A percentile compares a stretch with the other conserved stretches of the same genome.
Evolutionary conservation across 441 rosid genomes (phyloP).

Genomic region (Pelargonium myrrhifolium): DNA sequence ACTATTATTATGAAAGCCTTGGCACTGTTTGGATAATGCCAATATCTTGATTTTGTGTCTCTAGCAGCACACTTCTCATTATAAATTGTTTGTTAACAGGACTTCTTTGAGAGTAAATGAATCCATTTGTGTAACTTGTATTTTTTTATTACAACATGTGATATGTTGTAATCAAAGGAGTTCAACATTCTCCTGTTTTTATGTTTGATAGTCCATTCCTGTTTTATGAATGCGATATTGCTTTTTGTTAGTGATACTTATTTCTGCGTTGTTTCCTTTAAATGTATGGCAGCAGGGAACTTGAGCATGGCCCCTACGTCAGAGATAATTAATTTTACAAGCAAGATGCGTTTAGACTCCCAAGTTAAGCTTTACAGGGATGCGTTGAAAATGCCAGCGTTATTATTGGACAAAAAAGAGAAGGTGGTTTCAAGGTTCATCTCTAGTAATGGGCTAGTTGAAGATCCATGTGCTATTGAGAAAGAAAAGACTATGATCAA

Average conservation of each 20-base stretch:
- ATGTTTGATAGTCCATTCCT: not conserved
- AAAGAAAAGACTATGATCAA: conserved; percentile 81
- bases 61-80: not conserved
- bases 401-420: conserved; percentile 77
- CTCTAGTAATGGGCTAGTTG: conserved; percentile 75
- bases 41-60: not conserved
- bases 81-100: not conserved
- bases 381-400: conserved; percentile 72
- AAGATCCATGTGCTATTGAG: conserved; percentile 86
- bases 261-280: not conserved
- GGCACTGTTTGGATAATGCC: not conserved
- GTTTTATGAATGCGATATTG: not conserved
- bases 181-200: not conserved
- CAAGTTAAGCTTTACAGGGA: conserved; percentile 47
- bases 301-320: conserved; percentile 40
- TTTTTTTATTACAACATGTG: not conserved
- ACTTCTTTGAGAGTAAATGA: not conserved
- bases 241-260: not conserved
- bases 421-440: conserved; percentile 54
- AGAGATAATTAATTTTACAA: conserved; percentile 42
- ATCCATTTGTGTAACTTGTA: not conserved
- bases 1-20: not conserved
- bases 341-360: conserved; percentile 53
- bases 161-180: not conserved
- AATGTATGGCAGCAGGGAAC: conserved; percentile 44